phyloP scores from a whole-genome alignment of 2,329 filamentous ascomycete species.

The Lasiodiplodia sp. region DNA sequence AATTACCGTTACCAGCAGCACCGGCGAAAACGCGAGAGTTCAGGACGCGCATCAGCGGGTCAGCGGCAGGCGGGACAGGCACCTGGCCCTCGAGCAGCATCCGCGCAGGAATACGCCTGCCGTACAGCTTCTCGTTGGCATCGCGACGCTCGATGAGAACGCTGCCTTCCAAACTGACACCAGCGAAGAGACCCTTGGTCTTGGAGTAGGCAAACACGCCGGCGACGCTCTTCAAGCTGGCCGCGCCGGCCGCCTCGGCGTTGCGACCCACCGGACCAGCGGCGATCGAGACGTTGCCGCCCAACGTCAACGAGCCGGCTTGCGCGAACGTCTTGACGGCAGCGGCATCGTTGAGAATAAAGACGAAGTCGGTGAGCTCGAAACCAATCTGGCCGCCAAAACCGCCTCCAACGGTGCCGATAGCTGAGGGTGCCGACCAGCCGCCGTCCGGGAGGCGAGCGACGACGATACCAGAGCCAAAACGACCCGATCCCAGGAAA shows the following conservation, averaged over 20 bases:
- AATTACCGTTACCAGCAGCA: constrained; percentile 53
- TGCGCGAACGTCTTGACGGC: constrained; percentile 96
- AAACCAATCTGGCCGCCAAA: constrained; percentile 88
- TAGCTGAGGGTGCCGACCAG: constrained; percentile 84
- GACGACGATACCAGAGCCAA: constrained; percentile 83
- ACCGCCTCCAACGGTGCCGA: constrained; percentile 80
- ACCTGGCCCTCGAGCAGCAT: constrained; percentile 83
- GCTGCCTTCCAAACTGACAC: constrained; percentile 91
- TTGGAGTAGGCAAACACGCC: constrained; percentile 98
- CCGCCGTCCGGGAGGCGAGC: constrained; percentile 77
- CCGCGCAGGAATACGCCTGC: constrained; percentile 77
- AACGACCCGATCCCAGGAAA: constrained; percentile 82
- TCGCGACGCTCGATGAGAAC: constrained; percentile 94
- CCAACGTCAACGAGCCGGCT: constrained; percentile 86
- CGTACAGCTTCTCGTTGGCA: constrained; percentile 96
- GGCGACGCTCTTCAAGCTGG: constrained; percentile 85
- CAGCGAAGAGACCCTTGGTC: constrained; percentile 96
- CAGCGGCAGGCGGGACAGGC: constrained; percentile 79
- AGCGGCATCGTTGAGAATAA: constrained; percentile 90
- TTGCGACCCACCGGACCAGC: constrained; percentile 94
- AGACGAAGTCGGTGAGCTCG: constrained; percentile 93
- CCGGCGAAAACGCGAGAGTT: constrained; percentile 86
- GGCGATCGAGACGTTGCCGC: constrained; percentile 94
- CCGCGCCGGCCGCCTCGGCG: constrained; percentile 93
- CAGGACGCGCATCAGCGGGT: constrained; percentile 82